Percentiles rank a stretch among this genome's conserved stretches.
Evolutionary conservation across 2,329 filamentous ascomycete species (phyloP).

Genomic region (Colletotrichum ledebouriae): DNA sequence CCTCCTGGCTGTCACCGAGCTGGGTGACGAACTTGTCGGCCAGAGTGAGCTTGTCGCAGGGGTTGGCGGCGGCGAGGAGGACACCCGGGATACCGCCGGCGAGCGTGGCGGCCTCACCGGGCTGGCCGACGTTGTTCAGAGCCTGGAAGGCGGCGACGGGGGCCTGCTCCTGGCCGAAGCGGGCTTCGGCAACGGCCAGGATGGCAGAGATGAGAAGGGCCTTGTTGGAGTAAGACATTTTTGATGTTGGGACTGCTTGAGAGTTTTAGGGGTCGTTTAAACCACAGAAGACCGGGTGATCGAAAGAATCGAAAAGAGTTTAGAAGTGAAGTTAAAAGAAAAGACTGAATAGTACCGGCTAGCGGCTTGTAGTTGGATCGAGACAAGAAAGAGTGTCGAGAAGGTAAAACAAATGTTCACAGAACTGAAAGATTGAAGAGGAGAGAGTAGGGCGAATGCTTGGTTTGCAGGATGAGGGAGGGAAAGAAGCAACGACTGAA

Average conservation of each 20-base stretch:
- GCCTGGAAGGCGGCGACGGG: slow-evolving; percentile 67
- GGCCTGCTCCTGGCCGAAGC: slow-evolving; percentile 74
- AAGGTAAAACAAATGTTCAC: slow-evolving; percentile 54
- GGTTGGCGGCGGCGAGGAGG: slow-evolving; percentile 74
- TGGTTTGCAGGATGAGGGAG: slow-evolving; percentile 45
- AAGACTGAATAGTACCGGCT: slow-evolving; percentile 43
- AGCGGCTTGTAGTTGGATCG: slow-evolving; percentile 43
- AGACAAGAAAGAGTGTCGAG: slow-evolving; percentile 46
- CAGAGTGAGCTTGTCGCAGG: slow-evolving; percentile 75
- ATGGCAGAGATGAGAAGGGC: slow-evolving; percentile 56
- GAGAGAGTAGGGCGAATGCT: slow-evolving; percentile 46
- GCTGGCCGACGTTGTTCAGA: slow-evolving; percentile 66
- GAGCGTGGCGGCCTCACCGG: slow-evolving; percentile 74
- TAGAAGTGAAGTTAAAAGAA: slow-evolving; percentile 31
- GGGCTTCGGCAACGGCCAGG: slow-evolving; percentile 62
- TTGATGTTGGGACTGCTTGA: slow-evolving; percentile 38
- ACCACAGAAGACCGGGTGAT: slow-evolving; percentile 17
- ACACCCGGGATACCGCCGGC: slow-evolving; percentile 72
- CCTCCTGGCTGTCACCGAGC: slow-evolving; percentile 71
- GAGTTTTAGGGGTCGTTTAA: background rate
- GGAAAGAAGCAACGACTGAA: slow-evolving; percentile 25
- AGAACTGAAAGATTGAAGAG: slow-evolving; percentile 52
- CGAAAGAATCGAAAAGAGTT: slow-evolving; percentile 31
- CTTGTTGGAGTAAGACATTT: slow-evolving; percentile 61
- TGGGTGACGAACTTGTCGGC: slow-evolving; percentile 74